These are phyloP conservation scores for Trichoderma koningii DNA, from an alignment of 2,329 filamentous ascomycete genomes.

Conservation along the genomic window DNA sequence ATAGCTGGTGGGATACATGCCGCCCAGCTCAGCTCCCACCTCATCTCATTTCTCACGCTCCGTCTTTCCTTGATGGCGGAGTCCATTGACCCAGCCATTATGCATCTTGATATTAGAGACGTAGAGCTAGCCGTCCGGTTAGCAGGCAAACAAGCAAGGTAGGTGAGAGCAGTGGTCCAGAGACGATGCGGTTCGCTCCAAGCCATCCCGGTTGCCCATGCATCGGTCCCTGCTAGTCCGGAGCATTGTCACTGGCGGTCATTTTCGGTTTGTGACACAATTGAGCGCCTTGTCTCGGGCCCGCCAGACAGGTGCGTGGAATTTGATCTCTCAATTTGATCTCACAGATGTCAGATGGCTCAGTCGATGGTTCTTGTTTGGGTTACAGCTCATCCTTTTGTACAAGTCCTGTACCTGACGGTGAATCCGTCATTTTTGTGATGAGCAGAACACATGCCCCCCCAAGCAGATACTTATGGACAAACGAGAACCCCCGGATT, in stretches of 20 bases:
- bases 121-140: not conserved
- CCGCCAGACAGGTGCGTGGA: not conserved
- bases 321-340: not conserved
- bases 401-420: too few species aligned
- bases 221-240: slow-evolving; percentile 22
- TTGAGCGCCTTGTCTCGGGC: not conserved
- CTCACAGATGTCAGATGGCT: not conserved
- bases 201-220: slow-evolving; percentile 22
- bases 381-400: too few species aligned
- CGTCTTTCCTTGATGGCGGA: not conserved
- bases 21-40: slow-evolving; percentile 13
- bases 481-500: not conserved
- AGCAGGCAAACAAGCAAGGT: too few species aligned
- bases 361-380: too few species aligned
- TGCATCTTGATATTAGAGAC: slow-evolving; percentile 24
- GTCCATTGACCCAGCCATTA: slow-evolving; percentile 7
- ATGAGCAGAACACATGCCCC: too few species aligned
- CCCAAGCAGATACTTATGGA: too few species aligned
- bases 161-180: not conserved
- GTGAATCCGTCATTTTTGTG: not conserved
- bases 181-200: slow-evolving; percentile 15
- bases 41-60: slow-evolving; percentile 7
- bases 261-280: not conserved
- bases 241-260: not conserved
- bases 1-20: slow-evolving; percentile 6